phyloP scores from a whole-genome alignment of 371 early-diverging fungal genomes.

The Circinella umbellata region DNA sequence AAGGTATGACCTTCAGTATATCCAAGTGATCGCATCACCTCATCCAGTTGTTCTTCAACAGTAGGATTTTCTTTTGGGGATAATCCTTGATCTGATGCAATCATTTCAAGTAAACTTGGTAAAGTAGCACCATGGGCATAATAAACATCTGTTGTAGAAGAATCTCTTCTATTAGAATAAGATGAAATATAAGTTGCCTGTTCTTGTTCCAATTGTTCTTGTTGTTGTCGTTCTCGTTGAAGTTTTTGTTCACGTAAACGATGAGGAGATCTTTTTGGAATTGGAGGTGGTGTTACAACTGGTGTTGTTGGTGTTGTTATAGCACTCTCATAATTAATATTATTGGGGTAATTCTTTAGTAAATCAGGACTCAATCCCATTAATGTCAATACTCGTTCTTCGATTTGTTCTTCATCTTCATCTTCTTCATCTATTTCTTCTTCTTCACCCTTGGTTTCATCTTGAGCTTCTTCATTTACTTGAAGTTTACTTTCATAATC shows the following conservation, averaged over 20 bases:
- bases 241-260: constrained; percentile 23
- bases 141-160: constrained; percentile 39
- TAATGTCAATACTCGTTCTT: constrained; percentile 26
- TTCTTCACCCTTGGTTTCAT: constrained; percentile 12
- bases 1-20: not conserved
- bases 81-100: constrained; percentile 17
- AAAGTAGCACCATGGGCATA: constrained; percentile 43
- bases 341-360: not conserved
- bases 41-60: constrained; percentile 46
- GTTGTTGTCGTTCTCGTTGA: constrained; percentile 8
- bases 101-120: constrained; percentile 43
- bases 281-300: constrained; percentile 32
- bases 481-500: not conserved
- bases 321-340: too few species aligned
- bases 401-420: constrained; percentile 29
- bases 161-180: not conserved
- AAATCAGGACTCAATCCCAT: constrained; percentile 20
- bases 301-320: not conserved
- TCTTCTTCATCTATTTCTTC: constrained; percentile 22
- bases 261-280: constrained; percentile 46
- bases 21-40: constrained; percentile 32
- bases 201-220: not conserved
- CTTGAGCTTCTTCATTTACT: constrained; percentile 6
- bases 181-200: constrained; percentile 12
- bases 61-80: constrained; percentile 16